phyloP scores from a whole-genome alignment of 2,329 filamentous ascomycete genomes.

The Alternaria infectoria region DNA sequence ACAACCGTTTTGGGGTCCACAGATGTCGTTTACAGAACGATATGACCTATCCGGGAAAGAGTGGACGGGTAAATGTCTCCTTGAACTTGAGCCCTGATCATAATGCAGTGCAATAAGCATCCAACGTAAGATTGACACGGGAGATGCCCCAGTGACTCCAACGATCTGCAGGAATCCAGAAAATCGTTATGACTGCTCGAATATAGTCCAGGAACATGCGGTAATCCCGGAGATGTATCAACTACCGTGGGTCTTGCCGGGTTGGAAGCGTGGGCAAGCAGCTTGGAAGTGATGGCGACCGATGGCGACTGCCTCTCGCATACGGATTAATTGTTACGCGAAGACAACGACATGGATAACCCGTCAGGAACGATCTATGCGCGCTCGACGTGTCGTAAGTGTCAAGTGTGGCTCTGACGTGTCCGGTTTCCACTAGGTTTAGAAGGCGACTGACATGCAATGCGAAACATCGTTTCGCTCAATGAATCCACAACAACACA shows the following conservation, averaged over 20 bases:
- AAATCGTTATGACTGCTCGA: not conserved
- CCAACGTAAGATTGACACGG: not conserved
- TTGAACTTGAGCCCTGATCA: constrained; percentile 6
- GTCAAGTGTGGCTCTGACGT: constrained; percentile 22
- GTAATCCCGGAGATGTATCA: constrained; percentile 1
- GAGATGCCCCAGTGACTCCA: constrained; percentile 3
- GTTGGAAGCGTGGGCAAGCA: constrained; percentile 15
- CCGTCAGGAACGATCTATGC: constrained; percentile 8
- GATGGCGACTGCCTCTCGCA: constrained; percentile 3
- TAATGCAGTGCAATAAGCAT: constrained; percentile 4
- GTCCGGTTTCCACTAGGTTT: constrained; percentile 26
- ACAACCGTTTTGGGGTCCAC: not conserved
- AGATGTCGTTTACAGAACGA: not conserved
- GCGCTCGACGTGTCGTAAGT: not conserved
- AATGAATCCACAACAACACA: constrained; percentile 14
- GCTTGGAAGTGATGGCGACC: constrained; percentile 4
- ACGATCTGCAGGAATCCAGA: not conserved
- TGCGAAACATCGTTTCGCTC: constrained; percentile 20
- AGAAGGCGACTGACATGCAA: constrained; percentile 21
- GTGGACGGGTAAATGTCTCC: not conserved
- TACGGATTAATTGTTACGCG: not conserved
- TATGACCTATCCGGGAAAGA: not conserved
- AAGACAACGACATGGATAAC: constrained; percentile 21
- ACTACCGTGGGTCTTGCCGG: not conserved
- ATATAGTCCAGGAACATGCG: constrained; percentile 2